These are phyloP conservation scores for Saprolegnia diclina DNA, from an alignment of 352 stramenopile genomes.

Conservation along the genomic window DNA sequence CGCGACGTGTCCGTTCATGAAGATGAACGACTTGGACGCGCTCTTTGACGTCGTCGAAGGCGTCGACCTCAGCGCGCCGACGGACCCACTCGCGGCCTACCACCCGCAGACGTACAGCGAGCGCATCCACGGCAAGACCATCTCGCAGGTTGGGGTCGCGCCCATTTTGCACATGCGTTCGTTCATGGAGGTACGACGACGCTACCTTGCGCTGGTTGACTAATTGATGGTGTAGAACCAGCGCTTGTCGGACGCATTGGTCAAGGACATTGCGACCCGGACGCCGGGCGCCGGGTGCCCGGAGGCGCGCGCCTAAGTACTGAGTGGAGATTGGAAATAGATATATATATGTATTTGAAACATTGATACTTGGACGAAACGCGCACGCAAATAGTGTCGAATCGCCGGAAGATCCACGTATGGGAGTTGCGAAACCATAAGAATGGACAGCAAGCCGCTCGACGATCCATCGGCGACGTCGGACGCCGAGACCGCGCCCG, in stretches of 20 bases:
- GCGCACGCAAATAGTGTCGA: neutral
- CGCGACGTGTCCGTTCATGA: conserved; percentile 98
- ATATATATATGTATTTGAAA: too few species aligned
- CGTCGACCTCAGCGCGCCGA: conserved; percentile 34
- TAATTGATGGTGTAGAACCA: conserved; percentile 32
- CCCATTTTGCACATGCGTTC: conserved; percentile 96
- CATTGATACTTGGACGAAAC: too few species aligned
- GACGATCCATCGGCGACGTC: conserved; percentile 6
- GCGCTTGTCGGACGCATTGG: conserved; percentile 73
- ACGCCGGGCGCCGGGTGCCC: conserved; percentile 51
- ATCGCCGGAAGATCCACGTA: neutral
- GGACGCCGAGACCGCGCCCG: neutral
- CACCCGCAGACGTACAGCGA: conserved; percentile 90
- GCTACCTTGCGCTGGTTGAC: neutral
- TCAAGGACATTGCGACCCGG: conserved; percentile 77
- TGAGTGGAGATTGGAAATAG: neutral
- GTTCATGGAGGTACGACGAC: conserved; percentile 79
- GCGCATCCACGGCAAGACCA: conserved; percentile 83
- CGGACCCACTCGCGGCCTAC: conserved; percentile 80
- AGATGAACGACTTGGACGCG: conserved; percentile 98
- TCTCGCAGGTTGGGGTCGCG: conserved; percentile 89
- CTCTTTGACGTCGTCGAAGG: conserved; percentile 87
- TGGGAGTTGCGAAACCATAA: neutral
- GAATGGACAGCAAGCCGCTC: neutral
- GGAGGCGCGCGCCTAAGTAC: conserved; percentile 34